These are phyloP conservation scores for Fusarium temperatum DNA, from an alignment of 2,329 filamentous ascomycete genomes.

Conservation along the genomic window DNA sequence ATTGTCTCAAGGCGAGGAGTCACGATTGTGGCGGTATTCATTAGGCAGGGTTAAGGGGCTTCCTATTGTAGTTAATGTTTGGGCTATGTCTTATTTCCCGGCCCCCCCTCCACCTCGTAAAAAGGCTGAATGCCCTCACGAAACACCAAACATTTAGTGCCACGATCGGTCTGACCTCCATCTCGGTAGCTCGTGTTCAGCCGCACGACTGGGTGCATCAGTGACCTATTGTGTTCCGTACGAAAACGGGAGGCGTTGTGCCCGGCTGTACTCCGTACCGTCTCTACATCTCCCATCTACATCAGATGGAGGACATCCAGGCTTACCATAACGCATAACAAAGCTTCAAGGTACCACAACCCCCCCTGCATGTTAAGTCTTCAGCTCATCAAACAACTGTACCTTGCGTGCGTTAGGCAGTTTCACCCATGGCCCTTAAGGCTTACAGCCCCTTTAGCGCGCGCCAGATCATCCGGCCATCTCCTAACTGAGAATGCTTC, in stretches of 20 bases:
- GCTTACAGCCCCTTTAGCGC: not conserved
- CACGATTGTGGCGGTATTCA: not conserved
- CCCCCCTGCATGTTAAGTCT: not conserved
- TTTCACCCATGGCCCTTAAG: not conserved
- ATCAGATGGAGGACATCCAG: not conserved
- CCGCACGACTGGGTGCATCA: not conserved
- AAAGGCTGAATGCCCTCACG: not conserved
- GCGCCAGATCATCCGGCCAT: not conserved
- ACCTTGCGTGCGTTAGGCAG: not conserved
- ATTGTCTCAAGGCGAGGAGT: not conserved
- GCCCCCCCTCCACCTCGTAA: not conserved
- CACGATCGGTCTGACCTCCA: not conserved
- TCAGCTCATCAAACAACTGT: not conserved
- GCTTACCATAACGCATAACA: not conserved
- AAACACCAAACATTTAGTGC: not conserved
- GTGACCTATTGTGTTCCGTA: not conserved
- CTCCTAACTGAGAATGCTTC: not conserved
- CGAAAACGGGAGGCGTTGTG: not conserved
- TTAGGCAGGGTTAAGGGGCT: not conserved
- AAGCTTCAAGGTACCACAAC: not conserved
- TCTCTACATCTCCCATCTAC: too few species aligned
- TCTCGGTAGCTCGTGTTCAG: not conserved
- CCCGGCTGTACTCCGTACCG: too few species aligned
- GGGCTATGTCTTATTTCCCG: not conserved
- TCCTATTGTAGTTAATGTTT: not conserved